Percentiles rank a stretch among this genome's conserved stretches.
Evolutionary conservation across 1,284 basidiomycete species (phyloP).

Genomic region (Malassezia arunalokei): DNA sequence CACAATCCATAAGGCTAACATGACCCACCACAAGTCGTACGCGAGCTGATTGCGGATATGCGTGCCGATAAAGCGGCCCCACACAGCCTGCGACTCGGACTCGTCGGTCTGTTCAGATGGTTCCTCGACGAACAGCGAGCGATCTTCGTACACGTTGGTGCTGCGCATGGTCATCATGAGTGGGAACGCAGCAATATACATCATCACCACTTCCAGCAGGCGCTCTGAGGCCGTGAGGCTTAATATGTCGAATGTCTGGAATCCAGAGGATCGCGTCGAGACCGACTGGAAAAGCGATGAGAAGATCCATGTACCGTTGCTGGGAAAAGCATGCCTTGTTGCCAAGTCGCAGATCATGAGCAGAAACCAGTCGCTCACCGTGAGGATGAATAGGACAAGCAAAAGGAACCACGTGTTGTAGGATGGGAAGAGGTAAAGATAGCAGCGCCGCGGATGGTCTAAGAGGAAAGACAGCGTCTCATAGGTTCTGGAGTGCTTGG

Average conservation of each 20-base stretch:
- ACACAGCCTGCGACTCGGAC: slow-evolving; percentile 48
- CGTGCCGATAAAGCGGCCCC: slow-evolving; percentile 63
- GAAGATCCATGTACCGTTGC: slow-evolving; percentile 53
- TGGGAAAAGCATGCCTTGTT: background rate
- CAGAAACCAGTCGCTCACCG: slow-evolving; percentile 62
- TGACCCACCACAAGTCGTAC: slow-evolving; percentile 51
- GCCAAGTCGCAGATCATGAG: slow-evolving; percentile 66
- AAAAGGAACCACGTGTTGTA: slow-evolving; percentile 81
- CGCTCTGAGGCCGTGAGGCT: slow-evolving; percentile 69
- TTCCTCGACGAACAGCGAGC: slow-evolving; percentile 33
- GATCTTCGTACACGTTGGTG: slow-evolving; percentile 96
- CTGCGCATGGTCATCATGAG: slow-evolving; percentile 66
- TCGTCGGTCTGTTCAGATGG: slow-evolving; percentile 3
- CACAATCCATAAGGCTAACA: slow-evolving; percentile 43
- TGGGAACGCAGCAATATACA: slow-evolving; percentile 53
- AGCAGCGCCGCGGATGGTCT: slow-evolving; percentile 88
- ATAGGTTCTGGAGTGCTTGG: slow-evolving; percentile 54
- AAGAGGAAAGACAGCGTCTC: slow-evolving; percentile 83
- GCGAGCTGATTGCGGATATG: slow-evolving; percentile 76
- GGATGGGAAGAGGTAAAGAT: slow-evolving; percentile 84
- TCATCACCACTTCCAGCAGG: slow-evolving; percentile 60
- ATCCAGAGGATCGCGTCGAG: slow-evolving; percentile 78
- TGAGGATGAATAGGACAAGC: slow-evolving; percentile 59
- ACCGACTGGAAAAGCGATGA: slow-evolving; percentile 48
- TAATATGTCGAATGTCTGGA: slow-evolving; percentile 62